Base-by-base conservation (phyloP, 441 rosid genomes). In the Populus hybrid region DNA sequence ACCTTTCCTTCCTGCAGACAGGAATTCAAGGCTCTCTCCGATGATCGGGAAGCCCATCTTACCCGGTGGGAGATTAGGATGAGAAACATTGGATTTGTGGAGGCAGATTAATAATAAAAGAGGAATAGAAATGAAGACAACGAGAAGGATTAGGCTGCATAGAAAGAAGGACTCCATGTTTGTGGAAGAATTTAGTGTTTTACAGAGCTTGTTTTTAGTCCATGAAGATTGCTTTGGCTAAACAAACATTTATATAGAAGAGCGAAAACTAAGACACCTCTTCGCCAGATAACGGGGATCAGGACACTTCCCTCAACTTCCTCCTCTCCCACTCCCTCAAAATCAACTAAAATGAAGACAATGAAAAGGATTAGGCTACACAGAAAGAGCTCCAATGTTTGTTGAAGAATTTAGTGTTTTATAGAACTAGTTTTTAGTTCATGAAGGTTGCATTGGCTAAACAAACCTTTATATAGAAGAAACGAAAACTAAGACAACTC, bases 11-110 rank as follows among this genome's bases (percentile, higher is more conserved):
- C 57, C 57, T 46, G 57, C 0, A 71, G 57, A 76, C 78, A 78
- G 36, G 69, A 80, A 80, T 11, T 78, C 80, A 1, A 82, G 16
- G 0, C 81, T 77, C 72, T 85, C 85, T 0, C 87, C 85, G 0
- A 85, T 30, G 23, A 75, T 12, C 7, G 87, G 87, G 84, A 80
- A 85, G 24, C 87, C 87, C 65, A 81, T 42, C 74, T 82, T 80
- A 2, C 85, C 85, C 0, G 85, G 85, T 0, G 87, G 85, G 6
- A 82, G 82, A 28, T 76, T 79, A 91, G 88, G 73, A 84, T 46
- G 57, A 46, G 57, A 46, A 46, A 46, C 57, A 12, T 12, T 46
- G 57, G 57, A 46, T 46, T 46, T 46, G 57, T 46, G 57, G 57
- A 14, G 1, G 7, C 6, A 14, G 6, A 46, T 46, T 4, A 46